These are phyloP conservation scores for Adenanthera pavonina DNA, from an alignment of 306 rosid species.

Conservation along the genomic window DNA sequence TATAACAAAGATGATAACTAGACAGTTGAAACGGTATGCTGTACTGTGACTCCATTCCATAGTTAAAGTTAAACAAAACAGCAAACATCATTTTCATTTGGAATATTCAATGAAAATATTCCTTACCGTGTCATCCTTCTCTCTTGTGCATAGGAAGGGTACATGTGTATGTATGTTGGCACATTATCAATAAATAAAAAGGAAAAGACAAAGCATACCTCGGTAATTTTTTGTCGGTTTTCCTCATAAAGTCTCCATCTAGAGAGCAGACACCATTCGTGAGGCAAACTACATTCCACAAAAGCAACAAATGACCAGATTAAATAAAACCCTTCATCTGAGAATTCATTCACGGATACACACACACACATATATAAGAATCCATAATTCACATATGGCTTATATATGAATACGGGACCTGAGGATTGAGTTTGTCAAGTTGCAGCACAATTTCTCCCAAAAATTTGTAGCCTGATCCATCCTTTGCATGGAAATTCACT, in stretches of 20 bases:
- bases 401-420: conserved; percentile 53
- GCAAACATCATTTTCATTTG: neutral
- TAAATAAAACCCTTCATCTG: conserved; percentile 10
- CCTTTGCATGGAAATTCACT: conserved; percentile 92
- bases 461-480: conserved; percentile 91
- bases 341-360: neutral
- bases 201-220: conserved; percentile 50
- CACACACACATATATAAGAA: too few relatives aligned
- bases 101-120: neutral
- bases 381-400: conserved; percentile 12
- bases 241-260: conserved; percentile 93
- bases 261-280: conserved; percentile 96
- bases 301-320: conserved; percentile 6
- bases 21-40: neutral
- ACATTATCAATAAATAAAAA: neutral
- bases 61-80: conserved; percentile 9
- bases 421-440: conserved; percentile 92
- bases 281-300: conserved; percentile 76
- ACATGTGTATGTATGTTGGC: too few relatives aligned
- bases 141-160: too few relatives aligned
- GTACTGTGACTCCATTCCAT: neutral
- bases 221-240: conserved; percentile 78
- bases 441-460: conserved; percentile 85
- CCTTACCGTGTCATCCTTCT: too few relatives aligned
- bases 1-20: neutral